Percentiles rank a stretch among this genome's conserved stretches.
Conservation (phyloP, 2,329 filamentous ascomycete species). For the Gremmenia infestans region DNA sequence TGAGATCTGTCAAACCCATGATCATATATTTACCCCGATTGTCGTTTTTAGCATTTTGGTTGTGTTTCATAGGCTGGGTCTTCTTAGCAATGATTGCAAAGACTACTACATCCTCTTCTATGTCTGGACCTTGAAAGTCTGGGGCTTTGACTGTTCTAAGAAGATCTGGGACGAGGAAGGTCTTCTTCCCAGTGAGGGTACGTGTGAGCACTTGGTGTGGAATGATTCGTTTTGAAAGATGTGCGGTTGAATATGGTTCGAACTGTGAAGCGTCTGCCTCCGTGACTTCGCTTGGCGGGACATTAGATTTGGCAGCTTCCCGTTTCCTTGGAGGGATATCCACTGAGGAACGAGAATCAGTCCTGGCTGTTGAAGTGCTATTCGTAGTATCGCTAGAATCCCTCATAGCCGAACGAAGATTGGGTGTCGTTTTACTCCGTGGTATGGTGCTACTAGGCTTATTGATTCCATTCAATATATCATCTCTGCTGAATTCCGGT, state of each 20-base stretch:
- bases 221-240: slow-evolving; percentile 77
- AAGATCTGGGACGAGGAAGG: slow-evolving; percentile 74
- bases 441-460: slow-evolving; percentile 32
- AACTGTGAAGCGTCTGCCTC: slow-evolving; percentile 58
- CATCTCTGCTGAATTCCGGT: slow-evolving; percentile 57
- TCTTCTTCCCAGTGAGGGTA: slow-evolving; percentile 71
- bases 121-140: slow-evolving; percentile 71
- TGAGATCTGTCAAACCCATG: slow-evolving; percentile 78
- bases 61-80: slow-evolving; percentile 68
- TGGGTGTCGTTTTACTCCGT: slow-evolving; percentile 36
- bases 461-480: slow-evolving; percentile 42
- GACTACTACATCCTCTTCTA: slow-evolving; percentile 85
- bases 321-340: slow-evolving; percentile 6
- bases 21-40: slow-evolving; percentile 85
- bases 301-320: slow-evolving; percentile 12
- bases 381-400: slow-evolving; percentile 9
- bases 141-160: slow-evolving; percentile 78
- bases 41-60: slow-evolving; percentile 40
- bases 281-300: slow-evolving; percentile 33
- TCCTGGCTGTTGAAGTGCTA: slow-evolving; percentile 10
- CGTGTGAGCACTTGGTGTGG: slow-evolving; percentile 76
- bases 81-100: slow-evolving; percentile 86
- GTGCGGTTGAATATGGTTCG: slow-evolving; percentile 80
- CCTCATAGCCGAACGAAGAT: slow-evolving; percentile 19
- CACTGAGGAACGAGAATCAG: slow-evolving; percentile 16